Base-by-base conservation (phyloP, 306 rosid species). In the Nissolia schottii region DNA sequence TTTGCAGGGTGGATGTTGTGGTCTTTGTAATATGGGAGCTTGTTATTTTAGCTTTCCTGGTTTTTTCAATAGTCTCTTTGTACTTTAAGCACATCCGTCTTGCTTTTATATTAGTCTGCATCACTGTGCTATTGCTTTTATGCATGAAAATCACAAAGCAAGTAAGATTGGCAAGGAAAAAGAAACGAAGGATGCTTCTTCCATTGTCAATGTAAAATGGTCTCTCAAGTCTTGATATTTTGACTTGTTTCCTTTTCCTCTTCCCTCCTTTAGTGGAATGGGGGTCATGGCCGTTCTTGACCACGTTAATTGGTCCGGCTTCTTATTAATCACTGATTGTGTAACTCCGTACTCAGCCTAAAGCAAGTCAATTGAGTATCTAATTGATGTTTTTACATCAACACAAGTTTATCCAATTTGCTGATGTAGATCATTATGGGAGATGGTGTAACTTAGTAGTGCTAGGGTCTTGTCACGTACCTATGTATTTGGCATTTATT, bases 181-280 rank as follows among this genome's bases (percentile, higher is more conserved):
- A 89, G 93, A 95, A 77, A 83, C 91, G 97, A 75, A 88, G 99
- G 81, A 95, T 95, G 99, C 99, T 95, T 87, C 99, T 95, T 82
- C 99, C 99, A 19, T 75, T 95, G 74, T 95, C 99, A 12, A 91
- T 95, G 97, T 95, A 86, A 89, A 61, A 70, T 67, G 79, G 75
- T 78, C 60, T 78, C 60, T 15, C 62, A 64, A 76, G 81, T 63
- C 45, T 49, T 45, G 35, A 74, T 38, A 76, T 76, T n/a, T 32
- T 53, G 87, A 70, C 61, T 16, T 71, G 46, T 53, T 64, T 27
- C 81, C 67, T 45, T 23, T 40, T 78, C 49, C 24, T 51, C 38
- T 19, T 43, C 63, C 67, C 46, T 27, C 66, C 72, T 41, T 61
- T 50, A 64, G 57, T 35, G 73, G 83, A 54, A 23, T 65, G 68